Evolutionary conservation across 257 asterid genomes (phyloP), one percentile per base, ranked within the genome.

Genomic region (Solanum raphanifolium): DNA sequence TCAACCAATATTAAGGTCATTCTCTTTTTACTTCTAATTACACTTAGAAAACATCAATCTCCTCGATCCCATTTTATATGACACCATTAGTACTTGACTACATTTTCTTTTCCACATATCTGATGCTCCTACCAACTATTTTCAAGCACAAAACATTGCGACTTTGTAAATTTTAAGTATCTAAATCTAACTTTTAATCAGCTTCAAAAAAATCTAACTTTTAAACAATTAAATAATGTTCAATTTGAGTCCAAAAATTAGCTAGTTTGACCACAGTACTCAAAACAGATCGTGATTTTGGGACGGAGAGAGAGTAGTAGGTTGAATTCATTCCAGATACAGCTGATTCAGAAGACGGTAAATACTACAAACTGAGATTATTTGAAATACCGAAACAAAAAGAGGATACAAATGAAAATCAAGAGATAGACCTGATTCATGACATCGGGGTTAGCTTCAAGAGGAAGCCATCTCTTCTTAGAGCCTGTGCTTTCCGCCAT

Each of bases 381-480:
- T 38, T 38, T 78, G 38, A 78, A 25, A 20, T 73, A 39, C 2
- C 43, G 38, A 73, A 36, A 23, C 5, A 73, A 20, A 5, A 34
- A 73, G 9, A 73, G 46, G 15, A 34, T 73, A 5, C 13, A 34
- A 34, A 35, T 74, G 69, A 58, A 83, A 55, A 25, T 62, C 31
- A 74, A 69, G 4, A 6, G 27, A 39, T 27, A 55, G 65, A 96
- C 99, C 99, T 96, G 99, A 91, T 96, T 96, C 98, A 94, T 96
- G 73, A 95, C 93, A 87, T 96, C 99, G 7, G 98, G 99, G 87
- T 95, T 96, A 82, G 99, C 98, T 93, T 96, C 99, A 48, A 96
- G 98, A 89, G 99, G 99, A 91, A 96, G 98, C 99, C 99, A 96
- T 93, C 92, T 93, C 93, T 96, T 93, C 93, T 96, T 96, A 68